Conservation (phyloP, 768 basidiomycete genomes). For the Mycena kentingensis region DNA sequence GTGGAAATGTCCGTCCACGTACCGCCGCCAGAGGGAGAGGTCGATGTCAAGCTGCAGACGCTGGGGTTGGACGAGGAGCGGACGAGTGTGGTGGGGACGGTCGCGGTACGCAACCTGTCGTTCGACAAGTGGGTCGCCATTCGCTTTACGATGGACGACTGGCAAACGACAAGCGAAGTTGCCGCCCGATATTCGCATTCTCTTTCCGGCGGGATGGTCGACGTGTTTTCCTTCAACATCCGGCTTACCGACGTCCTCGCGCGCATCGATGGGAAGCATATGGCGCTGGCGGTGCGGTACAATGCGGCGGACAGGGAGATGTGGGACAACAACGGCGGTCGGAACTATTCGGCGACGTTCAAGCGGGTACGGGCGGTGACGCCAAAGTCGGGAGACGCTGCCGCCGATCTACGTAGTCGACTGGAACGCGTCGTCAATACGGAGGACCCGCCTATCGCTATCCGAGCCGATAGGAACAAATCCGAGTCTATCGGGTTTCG, state of each 20-base stretch:
- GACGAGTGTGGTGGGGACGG: constrained; percentile 63
- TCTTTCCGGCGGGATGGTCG: constrained; percentile 50
- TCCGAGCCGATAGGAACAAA: constrained; percentile 10
- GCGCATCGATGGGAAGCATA: constrained; percentile 79
- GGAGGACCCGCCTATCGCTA: constrained; percentile 26
- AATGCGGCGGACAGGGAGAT: constrained; percentile 70
- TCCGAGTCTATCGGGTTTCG: constrained; percentile 31
- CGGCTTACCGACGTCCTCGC: constrained; percentile 76
- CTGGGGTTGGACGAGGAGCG: constrained; percentile 55
- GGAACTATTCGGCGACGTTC: constrained; percentile 81
- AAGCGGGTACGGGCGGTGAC: constrained; percentile 33
- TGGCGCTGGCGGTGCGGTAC: constrained; percentile 79
- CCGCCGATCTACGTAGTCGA: constrained; percentile 59
- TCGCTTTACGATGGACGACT: constrained; percentile 90
- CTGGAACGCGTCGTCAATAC: constrained; percentile 63
- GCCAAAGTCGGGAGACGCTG: constrained; percentile 46
- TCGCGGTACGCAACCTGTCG: constrained; percentile 82
- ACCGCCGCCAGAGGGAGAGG: constrained; percentile 52
- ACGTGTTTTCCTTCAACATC: constrained; percentile 78
- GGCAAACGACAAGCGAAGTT: constrained; percentile 97
- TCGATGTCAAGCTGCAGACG: constrained; percentile 52
- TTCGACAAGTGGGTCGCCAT: constrained; percentile 87
- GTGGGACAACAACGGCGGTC: constrained; percentile 89
- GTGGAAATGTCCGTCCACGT: constrained; percentile 68
- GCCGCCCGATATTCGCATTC: constrained; percentile 65